Percentiles rank a stretch among this genome's conserved stretches.
Evolutionary conservation across 2,329 filamentous ascomycete genomes (phyloP).

Genomic region (Ascochyta viciae-villosae): DNA sequence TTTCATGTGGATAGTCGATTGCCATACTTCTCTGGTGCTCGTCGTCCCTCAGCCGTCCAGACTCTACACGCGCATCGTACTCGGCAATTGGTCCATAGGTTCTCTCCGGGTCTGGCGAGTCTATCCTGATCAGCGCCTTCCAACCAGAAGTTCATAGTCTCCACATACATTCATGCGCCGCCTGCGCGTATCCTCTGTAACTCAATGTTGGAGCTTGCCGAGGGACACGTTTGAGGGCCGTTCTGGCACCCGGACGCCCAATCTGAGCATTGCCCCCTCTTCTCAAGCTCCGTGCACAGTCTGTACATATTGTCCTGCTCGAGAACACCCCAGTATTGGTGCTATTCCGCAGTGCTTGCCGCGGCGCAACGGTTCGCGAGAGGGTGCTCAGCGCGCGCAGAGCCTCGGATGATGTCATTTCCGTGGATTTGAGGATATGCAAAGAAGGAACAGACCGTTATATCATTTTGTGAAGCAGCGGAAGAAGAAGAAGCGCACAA

Average conservation of each 20-base stretch:
- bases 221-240: constrained; percentile 11
- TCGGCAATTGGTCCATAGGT: constrained; percentile 77
- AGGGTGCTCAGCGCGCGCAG: constrained; percentile 37
- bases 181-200: constrained; percentile 40
- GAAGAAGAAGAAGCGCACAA: background rate
- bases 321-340: constrained; percentile 1
- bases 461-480: constrained; percentile 13
- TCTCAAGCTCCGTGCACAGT: constrained; percentile 30
- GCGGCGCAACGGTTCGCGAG: constrained; percentile 33
- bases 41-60: constrained; percentile 80
- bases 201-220: constrained; percentile 16
- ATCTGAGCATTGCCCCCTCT: constrained; percentile 13
- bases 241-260: constrained; percentile 10
- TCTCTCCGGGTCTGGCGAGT: constrained; percentile 20
- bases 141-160: background rate
- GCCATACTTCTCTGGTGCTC: constrained; percentile 84
- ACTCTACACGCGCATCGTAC: constrained; percentile 81
- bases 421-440: constrained; percentile 2
- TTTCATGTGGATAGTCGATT: background rate
- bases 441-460: constrained; percentile 2
- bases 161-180: constrained; percentile 31
- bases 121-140: constrained; percentile 20
- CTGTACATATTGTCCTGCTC: constrained; percentile 37
- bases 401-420: constrained; percentile 47
- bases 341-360: constrained; percentile 8